A percentile compares a stretch with the other conserved stretches of the same genome.
phyloP scores from a whole-genome alignment of 139 green algal species.

The Picochlorum sp. region DNA sequence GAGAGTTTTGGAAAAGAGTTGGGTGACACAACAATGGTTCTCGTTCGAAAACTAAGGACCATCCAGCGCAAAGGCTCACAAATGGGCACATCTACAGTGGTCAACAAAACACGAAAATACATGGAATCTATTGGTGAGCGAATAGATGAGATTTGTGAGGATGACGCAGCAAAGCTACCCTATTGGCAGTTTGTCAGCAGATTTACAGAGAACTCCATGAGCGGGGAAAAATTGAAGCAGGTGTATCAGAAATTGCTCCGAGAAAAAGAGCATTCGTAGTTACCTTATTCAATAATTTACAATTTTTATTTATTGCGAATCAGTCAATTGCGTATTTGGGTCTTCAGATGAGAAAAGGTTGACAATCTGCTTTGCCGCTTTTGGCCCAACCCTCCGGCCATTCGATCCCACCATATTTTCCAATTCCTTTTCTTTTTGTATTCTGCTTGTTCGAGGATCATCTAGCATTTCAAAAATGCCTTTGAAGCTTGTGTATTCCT shows the following conservation, averaged over 20 bases:
- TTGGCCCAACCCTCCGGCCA: conserved; percentile 18
- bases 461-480: conserved; percentile 17
- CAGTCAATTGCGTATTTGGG: not conserved
- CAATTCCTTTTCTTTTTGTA: conserved; percentile 36
- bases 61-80: too few species aligned
- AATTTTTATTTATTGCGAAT: not conserved
- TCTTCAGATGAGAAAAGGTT: conserved; percentile 14
- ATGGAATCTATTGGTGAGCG: too few species aligned
- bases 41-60: too few species aligned
- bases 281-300: not conserved
- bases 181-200: too few species aligned
- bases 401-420: conserved; percentile 34
- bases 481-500: conserved; percentile 14
- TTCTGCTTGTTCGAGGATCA: not conserved
- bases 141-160: too few species aligned
- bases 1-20: too few species aligned
- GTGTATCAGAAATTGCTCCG: conserved; percentile 44
- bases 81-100: too few species aligned
- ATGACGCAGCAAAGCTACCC: too few species aligned
- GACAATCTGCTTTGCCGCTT: conserved; percentile 19
- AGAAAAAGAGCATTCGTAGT: conserved; percentile 36
- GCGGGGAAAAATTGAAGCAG: conserved; percentile 3
- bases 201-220: too few species aligned
- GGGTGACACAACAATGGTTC: too few species aligned
- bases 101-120: too few species aligned